Evolutionary conservation across 352 stramenopile species (phyloP).

Genomic region (Phytophthora cryptogea): DNA sequence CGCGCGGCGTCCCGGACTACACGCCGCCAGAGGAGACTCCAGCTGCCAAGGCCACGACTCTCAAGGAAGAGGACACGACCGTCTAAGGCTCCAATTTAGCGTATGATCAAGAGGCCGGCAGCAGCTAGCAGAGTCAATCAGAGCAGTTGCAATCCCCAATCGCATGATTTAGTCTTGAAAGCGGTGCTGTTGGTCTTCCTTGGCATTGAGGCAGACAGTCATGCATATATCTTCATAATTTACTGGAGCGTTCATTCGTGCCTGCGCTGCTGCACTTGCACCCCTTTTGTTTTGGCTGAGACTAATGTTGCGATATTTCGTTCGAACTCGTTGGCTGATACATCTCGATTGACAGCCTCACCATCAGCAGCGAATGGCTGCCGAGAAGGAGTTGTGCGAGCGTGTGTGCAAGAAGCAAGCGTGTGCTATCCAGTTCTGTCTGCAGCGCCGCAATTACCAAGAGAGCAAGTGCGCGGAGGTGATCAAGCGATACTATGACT

Average conservation of each 20-base stretch:
- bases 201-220: constrained; percentile 18
- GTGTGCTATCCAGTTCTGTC: constrained; percentile 84
- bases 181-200: constrained; percentile 1
- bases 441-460: constrained; percentile 75
- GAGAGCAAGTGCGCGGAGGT: constrained; percentile 63
- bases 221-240: constrained; percentile 40
- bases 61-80: constrained; percentile 41
- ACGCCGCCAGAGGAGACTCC: constrained; percentile 63
- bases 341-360: constrained; percentile 8
- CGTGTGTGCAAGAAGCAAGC: constrained; percentile 70
- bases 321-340: constrained; percentile 20
- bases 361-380: constrained; percentile 21
- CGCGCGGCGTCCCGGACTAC: constrained; percentile 83
- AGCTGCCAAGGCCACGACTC: constrained; percentile 23
- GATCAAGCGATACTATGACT: constrained; percentile 79
- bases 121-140: constrained; percentile 1
- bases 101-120: constrained; percentile 18
- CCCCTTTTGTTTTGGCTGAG: not conserved
- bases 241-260: constrained; percentile 30
- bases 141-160: constrained; percentile 4
- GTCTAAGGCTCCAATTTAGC: constrained; percentile 34
- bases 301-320: constrained; percentile 9
- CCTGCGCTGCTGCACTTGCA: not conserved
- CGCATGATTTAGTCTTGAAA: constrained; percentile 9
- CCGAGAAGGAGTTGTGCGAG: constrained; percentile 53